Evolutionary conservation across 2,329 filamentous ascomycete species (phyloP).

Genomic region (Clonostachys rosea): DNA sequence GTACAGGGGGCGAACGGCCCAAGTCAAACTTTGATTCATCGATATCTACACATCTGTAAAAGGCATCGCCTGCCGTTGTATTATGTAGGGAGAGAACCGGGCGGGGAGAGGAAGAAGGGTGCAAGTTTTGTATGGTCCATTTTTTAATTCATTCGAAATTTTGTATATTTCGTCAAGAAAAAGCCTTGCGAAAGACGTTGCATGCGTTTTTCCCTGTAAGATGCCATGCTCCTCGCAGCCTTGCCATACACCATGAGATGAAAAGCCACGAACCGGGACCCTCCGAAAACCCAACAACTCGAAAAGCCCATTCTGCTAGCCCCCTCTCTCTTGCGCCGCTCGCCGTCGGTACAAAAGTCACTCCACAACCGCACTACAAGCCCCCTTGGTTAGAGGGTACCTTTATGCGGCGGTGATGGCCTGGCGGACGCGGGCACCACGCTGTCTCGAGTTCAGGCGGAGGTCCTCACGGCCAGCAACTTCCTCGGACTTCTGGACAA

Average conservation of each 20-base stretch:
- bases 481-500: slow-evolving; percentile 92
- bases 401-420: slow-evolving; percentile 62
- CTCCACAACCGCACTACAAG: too few species aligned
- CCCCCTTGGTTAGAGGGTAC: neutral
- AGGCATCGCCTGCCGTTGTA: too few species aligned
- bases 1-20: too few species aligned
- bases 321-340: too few species aligned
- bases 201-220: slow-evolving; percentile 4
- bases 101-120: too few species aligned
- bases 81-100: too few species aligned
- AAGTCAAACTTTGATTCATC: too few species aligned
- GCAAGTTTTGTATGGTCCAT: neutral
- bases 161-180: neutral
- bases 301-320: too few species aligned
- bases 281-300: too few species aligned
- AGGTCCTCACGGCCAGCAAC: slow-evolving; percentile 58
- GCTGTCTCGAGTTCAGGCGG: slow-evolving; percentile 88
- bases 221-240: slow-evolving; percentile 8
- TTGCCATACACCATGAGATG: slow-evolving; percentile 7
- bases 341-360: too few species aligned
- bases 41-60: too few species aligned
- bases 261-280: slow-evolving; percentile 5
- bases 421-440: slow-evolving; percentile 64
- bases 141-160: slow-evolving; percentile 1
- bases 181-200: slow-evolving; percentile 1